Conservation (phyloP, 1,139 yeast species). For the Hansenula lynferdii region DNA sequence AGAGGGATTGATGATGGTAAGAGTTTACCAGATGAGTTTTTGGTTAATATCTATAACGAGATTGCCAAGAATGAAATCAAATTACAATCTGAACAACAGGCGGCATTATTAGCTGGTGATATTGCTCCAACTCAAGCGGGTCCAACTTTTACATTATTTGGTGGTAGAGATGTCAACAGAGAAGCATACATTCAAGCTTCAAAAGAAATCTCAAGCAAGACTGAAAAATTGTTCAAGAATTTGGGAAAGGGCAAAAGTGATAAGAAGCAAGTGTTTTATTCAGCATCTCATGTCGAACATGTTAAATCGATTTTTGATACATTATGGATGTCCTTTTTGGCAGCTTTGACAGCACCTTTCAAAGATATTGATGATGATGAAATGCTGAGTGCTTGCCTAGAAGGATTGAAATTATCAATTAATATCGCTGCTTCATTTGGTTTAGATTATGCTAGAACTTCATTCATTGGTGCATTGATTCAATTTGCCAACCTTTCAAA, state of each 20-base stretch:
- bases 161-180: slow-evolving; percentile 68
- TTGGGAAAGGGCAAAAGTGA: slow-evolving; percentile 46
- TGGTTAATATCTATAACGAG: slow-evolving; percentile 67
- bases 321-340: slow-evolving; percentile 94
- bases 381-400: slow-evolving; percentile 67
- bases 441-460: slow-evolving; percentile 77
- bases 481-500: slow-evolving; percentile 82
- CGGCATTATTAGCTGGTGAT: slow-evolving; percentile 75
- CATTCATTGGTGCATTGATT: slow-evolving; percentile 85
- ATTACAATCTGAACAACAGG: slow-evolving; percentile 89
- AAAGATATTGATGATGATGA: slow-evolving; percentile 83
- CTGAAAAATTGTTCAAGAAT: slow-evolving; percentile 77
- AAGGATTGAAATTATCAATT: slow-evolving; percentile 80
- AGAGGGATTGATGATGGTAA: slow-evolving; percentile 92
- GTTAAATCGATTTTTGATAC: slow-evolving; percentile 92
- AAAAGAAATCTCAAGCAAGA: slow-evolving; percentile 82
- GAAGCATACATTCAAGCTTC: slow-evolving; percentile 94
- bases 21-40: slow-evolving; percentile 71
- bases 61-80: slow-evolving; percentile 83
- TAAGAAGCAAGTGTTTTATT: slow-evolving; percentile 28
- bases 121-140: slow-evolving; percentile 34
- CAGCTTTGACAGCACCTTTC: slow-evolving; percentile 91
- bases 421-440: slow-evolving; percentile 83
- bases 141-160: slow-evolving; percentile 56
- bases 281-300: slow-evolving; percentile 81